Conservation (phyloP, 345 rosid species). For the Hibiscus syriacus region DNA sequence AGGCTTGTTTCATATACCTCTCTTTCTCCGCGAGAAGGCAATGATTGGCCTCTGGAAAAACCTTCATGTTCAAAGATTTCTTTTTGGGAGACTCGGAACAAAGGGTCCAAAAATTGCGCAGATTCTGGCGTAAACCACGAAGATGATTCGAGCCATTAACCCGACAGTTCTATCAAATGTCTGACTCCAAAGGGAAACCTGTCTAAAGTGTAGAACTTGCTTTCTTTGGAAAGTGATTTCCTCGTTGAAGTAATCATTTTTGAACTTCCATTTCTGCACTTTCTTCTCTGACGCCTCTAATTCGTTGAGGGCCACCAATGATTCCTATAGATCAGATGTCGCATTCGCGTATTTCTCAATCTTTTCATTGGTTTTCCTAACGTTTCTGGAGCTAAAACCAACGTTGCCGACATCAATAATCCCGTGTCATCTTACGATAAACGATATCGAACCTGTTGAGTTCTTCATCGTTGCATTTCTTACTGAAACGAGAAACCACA, state of each 20-base stretch:
- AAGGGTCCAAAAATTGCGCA: conserved; percentile 26
- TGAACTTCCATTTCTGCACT: conserved; percentile 22
- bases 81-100: conserved; percentile 10
- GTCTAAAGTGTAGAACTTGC: conserved; percentile 25
- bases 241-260: conserved; percentile 21
- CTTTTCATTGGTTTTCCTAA: conserved; percentile 22
- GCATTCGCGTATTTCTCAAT: conserved; percentile 31
- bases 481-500: conserved; percentile 24
- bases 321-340: conserved; percentile 23
- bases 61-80: conserved; percentile 2
- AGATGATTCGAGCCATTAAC: conserved; percentile 24
- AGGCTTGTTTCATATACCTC: background rate
- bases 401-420: conserved; percentile 3
- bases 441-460: conserved; percentile 20
- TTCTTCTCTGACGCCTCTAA: conserved; percentile 35
- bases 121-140: conserved; percentile 26
- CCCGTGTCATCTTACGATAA: conserved; percentile 25
- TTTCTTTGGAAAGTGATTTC: conserved; percentile 27
- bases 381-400: conserved; percentile 16
- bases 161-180: conserved; percentile 29
- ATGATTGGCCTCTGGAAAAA: conserved; percentile 20
- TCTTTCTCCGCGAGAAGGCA: conserved; percentile 2
- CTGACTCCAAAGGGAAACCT: conserved; percentile 37
- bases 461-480: conserved; percentile 23
- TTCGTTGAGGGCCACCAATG: conserved; percentile 24